Base-by-base conservation (phyloP, 768 basidiomycete genomes). In the Lyophyllum decastes region DNA sequence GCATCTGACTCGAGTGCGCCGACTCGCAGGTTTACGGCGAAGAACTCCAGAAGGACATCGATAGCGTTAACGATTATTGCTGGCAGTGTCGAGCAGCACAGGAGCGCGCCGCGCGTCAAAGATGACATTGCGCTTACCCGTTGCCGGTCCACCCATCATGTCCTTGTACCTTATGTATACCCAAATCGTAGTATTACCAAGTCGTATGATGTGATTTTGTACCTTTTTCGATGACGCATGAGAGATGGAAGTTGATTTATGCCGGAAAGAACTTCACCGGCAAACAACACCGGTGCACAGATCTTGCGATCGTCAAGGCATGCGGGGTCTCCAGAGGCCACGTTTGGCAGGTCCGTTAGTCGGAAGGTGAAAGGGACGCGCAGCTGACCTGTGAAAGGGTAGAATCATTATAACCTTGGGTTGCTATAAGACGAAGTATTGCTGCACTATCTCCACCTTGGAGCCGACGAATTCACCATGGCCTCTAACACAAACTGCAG, bases 1-100 rank as follows among this genome's bases (percentile, higher is more conserved):
- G 38, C 25, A 30, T 25, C 25, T 55, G 34, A 33, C 43, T 7
- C 26, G 26, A 16, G 27, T 41, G 44, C 2, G 14, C 40, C 34
- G 50, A 22, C n/a, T 40, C 25, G 9, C 50, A 92, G 89, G 81
- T 82, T 64, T 92, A 80, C 70, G 89, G 85, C 5, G 68, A 75
- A 2, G 89, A 91, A 58, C 79, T 92, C 55, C 84, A 92, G 66
- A 78, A 80, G 58, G 83, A 87, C 65, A 69, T 89, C 58, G 89
- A 91, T 72, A 76, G 75, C 41, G 87, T 90, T 63, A 81, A 90
- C 64, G 87, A 90, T 52, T 86, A 76, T 58, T 92, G 89, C 69
- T 85, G 81, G 64, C 81, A 83, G 46, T 92, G 89, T 70, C 82
- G 85, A 35, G 81, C 85, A 55, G 87, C 88, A 1, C 73, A 75